These are phyloP conservation scores for Hericium erinaceus DNA, from an alignment of 768 basidiomycete genomes.

Conservation along the genomic window DNA sequence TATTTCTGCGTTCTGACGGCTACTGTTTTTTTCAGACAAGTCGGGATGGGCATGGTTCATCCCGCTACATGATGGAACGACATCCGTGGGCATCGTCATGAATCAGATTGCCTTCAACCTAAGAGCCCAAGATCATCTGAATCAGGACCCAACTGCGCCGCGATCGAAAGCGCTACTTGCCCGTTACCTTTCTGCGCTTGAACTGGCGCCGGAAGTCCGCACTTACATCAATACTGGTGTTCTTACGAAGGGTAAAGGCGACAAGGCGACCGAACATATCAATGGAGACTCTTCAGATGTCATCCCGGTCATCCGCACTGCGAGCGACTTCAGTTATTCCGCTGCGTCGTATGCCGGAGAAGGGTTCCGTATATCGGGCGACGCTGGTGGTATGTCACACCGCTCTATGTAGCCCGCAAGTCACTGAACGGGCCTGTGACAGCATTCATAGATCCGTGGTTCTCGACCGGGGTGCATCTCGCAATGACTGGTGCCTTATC, in stretches of 20 bases:
- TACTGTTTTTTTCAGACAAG: slow-evolving; percentile 26
- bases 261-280: not conserved
- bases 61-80: slow-evolving; percentile 38
- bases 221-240: not conserved
- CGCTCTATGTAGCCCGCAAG: not conserved
- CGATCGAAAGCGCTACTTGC: not conserved
- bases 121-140: slow-evolving; percentile 1
- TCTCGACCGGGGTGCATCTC: slow-evolving; percentile 47
- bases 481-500: slow-evolving; percentile 40
- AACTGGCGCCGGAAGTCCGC: not conserved
- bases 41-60: slow-evolving; percentile 52
- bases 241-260: slow-evolving; percentile 11
- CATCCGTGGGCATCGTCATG: slow-evolving; percentile 46
- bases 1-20: not conserved
- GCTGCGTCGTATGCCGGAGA: slow-evolving; percentile 23
- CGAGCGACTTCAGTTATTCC: slow-evolving; percentile 29
- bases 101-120: slow-evolving; percentile 20
- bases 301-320: slow-evolving; percentile 16
- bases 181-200: not conserved
- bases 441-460: slow-evolving; percentile 54
- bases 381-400: slow-evolving; percentile 23
- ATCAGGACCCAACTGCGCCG: not conserved
- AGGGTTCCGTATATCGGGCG: slow-evolving; percentile 26
- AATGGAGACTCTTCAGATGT: too few relatives aligned
- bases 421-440: not conserved